Conservation (phyloP, 768 basidiomycete genomes). For the Leccinum imitatum region DNA sequence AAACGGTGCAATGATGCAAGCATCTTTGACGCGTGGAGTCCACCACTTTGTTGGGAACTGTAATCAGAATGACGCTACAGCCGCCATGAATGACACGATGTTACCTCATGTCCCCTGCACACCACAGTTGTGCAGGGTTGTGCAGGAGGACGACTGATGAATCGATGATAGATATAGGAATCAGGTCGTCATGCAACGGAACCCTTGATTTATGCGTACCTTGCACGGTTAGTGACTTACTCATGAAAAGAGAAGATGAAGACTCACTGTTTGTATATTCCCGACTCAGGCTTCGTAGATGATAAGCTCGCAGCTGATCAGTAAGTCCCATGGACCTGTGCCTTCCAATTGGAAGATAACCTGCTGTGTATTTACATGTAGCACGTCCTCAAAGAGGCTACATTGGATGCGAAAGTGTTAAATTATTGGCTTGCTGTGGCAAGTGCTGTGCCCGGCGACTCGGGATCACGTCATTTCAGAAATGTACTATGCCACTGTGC, state of each 20-base stretch:
- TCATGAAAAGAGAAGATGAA: neutral
- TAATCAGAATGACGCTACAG: neutral
- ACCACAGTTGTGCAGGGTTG: neutral
- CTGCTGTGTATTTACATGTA: too few relatives aligned
- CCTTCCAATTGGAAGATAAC: neutral
- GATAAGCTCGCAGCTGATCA: too few relatives aligned
- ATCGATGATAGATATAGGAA: neutral
- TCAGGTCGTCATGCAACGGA: neutral
- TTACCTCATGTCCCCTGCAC: neutral
- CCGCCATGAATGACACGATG: neutral
- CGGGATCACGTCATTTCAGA: too few relatives aligned
- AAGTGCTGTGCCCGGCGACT: too few relatives aligned
- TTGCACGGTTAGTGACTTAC: neutral
- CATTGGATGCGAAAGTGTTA: too few relatives aligned
- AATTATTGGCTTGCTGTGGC: neutral
- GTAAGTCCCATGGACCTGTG: neutral
- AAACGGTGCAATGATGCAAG: neutral
- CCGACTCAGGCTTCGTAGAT: too few relatives aligned
- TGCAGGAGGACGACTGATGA: neutral
- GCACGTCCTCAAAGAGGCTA: too few relatives aligned
- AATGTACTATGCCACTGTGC: too few relatives aligned
- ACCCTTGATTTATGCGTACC: neutral
- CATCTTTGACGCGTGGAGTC: neutral
- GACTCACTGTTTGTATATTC: too few relatives aligned
- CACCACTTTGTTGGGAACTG: neutral